Conservation (phyloP, 2,329 filamentous ascomycete species). For the Calonectria pseudoreteaudii region DNA sequence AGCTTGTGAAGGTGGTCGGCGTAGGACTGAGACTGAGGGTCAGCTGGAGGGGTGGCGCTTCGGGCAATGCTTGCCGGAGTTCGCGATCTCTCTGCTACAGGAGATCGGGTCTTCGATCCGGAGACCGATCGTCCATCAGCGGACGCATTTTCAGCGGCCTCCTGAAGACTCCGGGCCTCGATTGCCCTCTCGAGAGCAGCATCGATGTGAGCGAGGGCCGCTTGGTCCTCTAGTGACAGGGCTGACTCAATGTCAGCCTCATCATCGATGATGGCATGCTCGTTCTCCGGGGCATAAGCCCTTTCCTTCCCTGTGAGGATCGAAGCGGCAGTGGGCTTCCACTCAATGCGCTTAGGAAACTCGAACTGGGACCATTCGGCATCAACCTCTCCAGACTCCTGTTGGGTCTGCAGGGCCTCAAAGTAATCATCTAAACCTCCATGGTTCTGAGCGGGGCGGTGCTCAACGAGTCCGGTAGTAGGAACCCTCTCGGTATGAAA, state of each 20-base stretch:
- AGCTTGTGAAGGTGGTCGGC: conserved; percentile 84
- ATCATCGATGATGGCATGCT: conserved; percentile 49
- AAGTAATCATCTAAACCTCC: conserved; percentile 89
- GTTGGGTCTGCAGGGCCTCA: conserved; percentile 86
- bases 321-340: conserved; percentile 75
- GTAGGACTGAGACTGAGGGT: conserved; percentile 76
- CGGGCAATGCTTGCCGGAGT: conserved; percentile 63
- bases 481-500: conserved; percentile 73
- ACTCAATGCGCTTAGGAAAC: conserved; percentile 88
- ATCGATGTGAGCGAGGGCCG: conserved; percentile 83
- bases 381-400: conserved; percentile 72
- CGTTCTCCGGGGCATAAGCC: conserved; percentile 50
- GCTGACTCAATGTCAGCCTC: conserved; percentile 51
- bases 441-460: conserved; percentile 66
- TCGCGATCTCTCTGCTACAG: conserved; percentile 53
- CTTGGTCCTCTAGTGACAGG: conserved; percentile 62
- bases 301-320: conserved; percentile 70
- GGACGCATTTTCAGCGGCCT: conserved; percentile 57
- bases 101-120: conserved; percentile 55
- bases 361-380: conserved; percentile 94
- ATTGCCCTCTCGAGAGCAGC: conserved; percentile 86
- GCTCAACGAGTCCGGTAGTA: conserved; percentile 63
- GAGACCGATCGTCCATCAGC: conserved; percentile 52
- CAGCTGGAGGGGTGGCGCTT: conserved; percentile 70
- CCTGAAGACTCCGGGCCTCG: conserved; percentile 62